Evolutionary conservation across 75 land plant species (phyloP).

Genomic region (Sequoia sempervirens): DNA sequence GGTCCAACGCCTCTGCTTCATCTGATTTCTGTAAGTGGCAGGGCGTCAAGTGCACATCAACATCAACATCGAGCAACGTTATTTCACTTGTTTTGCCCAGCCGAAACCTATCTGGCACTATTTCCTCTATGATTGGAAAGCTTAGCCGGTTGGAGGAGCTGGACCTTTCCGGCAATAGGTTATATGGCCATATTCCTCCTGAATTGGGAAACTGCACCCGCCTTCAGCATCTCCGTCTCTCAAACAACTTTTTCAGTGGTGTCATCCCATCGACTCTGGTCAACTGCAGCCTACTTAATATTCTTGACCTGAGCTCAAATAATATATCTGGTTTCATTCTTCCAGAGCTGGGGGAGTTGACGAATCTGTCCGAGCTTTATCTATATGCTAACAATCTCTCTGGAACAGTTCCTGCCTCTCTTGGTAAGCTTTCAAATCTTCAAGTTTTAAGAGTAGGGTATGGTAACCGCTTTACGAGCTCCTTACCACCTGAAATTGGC

Average conservation of each 20-base stretch:
- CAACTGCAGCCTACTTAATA: background rate
- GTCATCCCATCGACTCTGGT: too few relatives aligned
- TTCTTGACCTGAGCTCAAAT: constrained; percentile 42
- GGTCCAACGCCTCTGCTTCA: constrained; percentile 5
- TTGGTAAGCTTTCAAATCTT: constrained; percentile 42
- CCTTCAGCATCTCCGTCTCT: too few relatives aligned
- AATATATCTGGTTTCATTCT: constrained; percentile 26
- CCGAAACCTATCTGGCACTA: too few relatives aligned
- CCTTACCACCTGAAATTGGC: constrained; percentile 36
- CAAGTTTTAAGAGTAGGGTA: constrained; percentile 18
- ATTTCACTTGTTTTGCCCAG: too few relatives aligned
- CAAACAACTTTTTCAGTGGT: too few relatives aligned
- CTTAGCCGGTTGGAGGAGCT: too few relatives aligned
- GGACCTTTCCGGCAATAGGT: too few relatives aligned
- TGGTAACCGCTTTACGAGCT: constrained; percentile 23
- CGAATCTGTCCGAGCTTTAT: constrained; percentile 16
- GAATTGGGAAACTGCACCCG: too few relatives aligned
- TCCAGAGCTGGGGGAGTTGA: constrained; percentile 10
- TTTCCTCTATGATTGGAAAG: too few relatives aligned
- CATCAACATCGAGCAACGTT: too few relatives aligned
- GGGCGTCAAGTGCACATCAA: too few relatives aligned
- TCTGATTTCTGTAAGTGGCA: background rate
- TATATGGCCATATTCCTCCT: too few relatives aligned
- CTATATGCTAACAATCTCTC: constrained; percentile 16
- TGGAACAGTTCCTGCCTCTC: constrained; percentile 38